Evolutionary conservation across 2,329 filamentous ascomycete species (phyloP).

Genomic region (Cryoendolithus antarcticus): DNA sequence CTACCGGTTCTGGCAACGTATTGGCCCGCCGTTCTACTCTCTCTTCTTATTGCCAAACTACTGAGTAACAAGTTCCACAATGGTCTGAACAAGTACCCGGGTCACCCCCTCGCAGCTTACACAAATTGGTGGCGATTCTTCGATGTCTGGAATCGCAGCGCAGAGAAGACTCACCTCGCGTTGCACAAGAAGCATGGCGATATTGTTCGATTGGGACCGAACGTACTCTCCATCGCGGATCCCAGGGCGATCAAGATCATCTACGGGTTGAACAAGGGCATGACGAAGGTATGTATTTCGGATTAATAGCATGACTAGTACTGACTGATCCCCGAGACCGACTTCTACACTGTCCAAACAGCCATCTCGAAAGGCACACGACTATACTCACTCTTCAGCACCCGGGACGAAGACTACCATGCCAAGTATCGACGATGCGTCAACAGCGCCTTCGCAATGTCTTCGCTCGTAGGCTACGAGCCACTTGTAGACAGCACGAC

Average conservation of each 20-base stretch:
- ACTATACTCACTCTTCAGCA: conserved; percentile 64
- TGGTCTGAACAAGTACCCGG: conserved; percentile 60
- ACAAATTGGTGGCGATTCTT: conserved; percentile 66
- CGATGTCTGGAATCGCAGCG: conserved; percentile 51
- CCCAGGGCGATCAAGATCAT: conserved; percentile 62
- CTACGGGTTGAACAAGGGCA: conserved; percentile 72
- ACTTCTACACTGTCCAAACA: conserved; percentile 71
- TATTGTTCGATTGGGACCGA: conserved; percentile 64
- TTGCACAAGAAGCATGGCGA: conserved; percentile 62
- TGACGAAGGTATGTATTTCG: conserved; percentile 43
- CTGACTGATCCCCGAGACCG: conserved; percentile 19
- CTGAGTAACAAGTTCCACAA: conserved; percentile 36
- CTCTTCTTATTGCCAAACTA: conserved; percentile 22
- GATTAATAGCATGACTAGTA: too few species aligned
- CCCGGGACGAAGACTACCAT: conserved; percentile 63
- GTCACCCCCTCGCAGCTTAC: conserved; percentile 53
- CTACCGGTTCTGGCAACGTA: conserved; percentile 21
- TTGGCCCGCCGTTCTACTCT: conserved; percentile 29
- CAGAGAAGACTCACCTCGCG: conserved; percentile 54
- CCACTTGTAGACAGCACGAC: conserved; percentile 68
- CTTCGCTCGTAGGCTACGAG: conserved; percentile 63
- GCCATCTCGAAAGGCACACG: conserved; percentile 56
- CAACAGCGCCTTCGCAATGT: conserved; percentile 68
- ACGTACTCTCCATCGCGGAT: conserved; percentile 59
- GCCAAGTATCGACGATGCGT: conserved; percentile 62